Conservation (phyloP, 805 yeast species). For the Wickerhamiella azymoides region DNA sequence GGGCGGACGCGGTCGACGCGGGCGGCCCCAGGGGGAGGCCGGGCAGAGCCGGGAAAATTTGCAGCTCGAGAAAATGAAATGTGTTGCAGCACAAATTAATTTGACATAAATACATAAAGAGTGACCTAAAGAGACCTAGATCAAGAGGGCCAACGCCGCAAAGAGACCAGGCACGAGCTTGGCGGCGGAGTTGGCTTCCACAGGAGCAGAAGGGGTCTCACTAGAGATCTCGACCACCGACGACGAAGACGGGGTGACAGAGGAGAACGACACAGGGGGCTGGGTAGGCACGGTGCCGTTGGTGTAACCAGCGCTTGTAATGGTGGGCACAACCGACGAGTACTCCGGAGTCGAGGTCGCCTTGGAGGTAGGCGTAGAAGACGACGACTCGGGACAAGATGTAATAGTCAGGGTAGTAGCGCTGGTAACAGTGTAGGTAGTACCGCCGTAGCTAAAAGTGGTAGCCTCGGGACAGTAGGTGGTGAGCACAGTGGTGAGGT, state of each 20-base stretch:
- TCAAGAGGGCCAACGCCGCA: neutral
- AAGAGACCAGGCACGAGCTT: neutral
- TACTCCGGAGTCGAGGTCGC: neutral
- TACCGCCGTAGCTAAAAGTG: conserved; percentile 45
- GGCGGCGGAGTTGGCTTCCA: neutral
- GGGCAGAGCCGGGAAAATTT: no score
- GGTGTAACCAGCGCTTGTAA: neutral
- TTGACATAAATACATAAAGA: neutral
- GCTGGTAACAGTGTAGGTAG: conserved; percentile 59
- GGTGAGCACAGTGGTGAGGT: conserved; percentile 7
- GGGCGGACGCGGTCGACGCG: no score
- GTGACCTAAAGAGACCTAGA: neutral
- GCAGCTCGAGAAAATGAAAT: no score
- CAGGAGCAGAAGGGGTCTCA: neutral
- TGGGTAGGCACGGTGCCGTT: neutral
- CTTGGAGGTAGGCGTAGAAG: neutral
- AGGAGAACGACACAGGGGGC: no score
- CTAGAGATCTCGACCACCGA: neutral
- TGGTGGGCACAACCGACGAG: neutral
- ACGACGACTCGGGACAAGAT: conserved; percentile 37
- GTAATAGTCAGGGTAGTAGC: conserved; percentile 78
- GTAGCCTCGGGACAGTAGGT: conserved; percentile 56
- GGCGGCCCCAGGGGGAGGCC: no score
- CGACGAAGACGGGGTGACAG: neutral
- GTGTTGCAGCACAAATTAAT: neutral